Conservation (phyloP, 2,329 filamentous ascomycete species). For the Helotiales sp. region DNA sequence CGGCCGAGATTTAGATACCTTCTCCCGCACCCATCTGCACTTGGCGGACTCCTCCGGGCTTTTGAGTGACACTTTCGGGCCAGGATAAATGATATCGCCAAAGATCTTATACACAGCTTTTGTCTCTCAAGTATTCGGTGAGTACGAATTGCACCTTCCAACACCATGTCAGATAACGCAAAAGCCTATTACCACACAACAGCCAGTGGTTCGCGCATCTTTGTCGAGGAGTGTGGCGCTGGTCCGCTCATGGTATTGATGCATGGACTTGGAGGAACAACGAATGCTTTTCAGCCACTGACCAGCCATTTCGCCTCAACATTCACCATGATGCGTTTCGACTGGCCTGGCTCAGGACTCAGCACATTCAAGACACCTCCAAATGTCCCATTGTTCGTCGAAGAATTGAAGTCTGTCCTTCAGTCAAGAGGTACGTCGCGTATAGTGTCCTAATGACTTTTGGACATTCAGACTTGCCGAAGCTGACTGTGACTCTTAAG, state of each 20-base stretch:
- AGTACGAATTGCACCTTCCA: neutral
- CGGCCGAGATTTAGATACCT: no score
- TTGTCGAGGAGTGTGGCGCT: slow-evolving; percentile 25
- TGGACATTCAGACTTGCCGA: no score
- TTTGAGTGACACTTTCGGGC: no score
- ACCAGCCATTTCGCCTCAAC: slow-evolving; percentile 18
- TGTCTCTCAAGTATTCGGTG: no score
- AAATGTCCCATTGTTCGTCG: slow-evolving; percentile 19
- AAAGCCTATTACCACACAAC: slow-evolving; percentile 34
- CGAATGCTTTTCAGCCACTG: slow-evolving; percentile 23
- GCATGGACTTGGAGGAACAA: slow-evolving; percentile 31
- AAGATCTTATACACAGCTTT: no score
- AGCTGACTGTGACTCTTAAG: no score
- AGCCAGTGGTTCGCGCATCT: slow-evolving; percentile 25
- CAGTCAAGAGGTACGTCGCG: no score
- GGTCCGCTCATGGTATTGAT: slow-evolving; percentile 34
- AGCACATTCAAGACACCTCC: slow-evolving; percentile 20
- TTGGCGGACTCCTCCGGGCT: no score
- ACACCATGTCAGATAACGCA: slow-evolving; percentile 23
- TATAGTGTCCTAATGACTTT: no score
- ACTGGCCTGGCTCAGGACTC: slow-evolving; percentile 22
- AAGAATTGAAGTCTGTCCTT: slow-evolving; percentile 17
- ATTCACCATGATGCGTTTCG: slow-evolving; percentile 24
- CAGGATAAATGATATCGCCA: no score
- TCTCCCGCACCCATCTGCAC: no score